These are phyloP conservation scores for Vitis hybrid DNA, from an alignment of 177 flowering plant species.

Conservation along the genomic window DNA sequence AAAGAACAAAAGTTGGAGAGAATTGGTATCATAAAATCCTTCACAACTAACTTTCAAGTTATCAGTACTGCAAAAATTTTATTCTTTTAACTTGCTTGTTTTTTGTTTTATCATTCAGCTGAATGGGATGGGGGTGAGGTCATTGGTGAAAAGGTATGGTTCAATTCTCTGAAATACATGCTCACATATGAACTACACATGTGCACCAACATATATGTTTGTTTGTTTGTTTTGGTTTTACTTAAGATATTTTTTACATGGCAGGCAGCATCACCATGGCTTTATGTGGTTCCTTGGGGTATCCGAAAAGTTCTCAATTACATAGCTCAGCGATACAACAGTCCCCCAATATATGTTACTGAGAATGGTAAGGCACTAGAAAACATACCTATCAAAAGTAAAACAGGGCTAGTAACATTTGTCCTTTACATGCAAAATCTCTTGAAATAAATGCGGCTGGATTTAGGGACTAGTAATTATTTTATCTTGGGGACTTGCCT, in stretches of 20 bases:
- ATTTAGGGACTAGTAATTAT: too few species aligned
- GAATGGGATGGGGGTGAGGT: constrained; percentile 61
- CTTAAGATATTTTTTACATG: constrained; percentile 16
- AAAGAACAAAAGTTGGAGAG: constrained; percentile 59
- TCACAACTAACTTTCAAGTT: not conserved
- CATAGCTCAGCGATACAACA: constrained; percentile 56
- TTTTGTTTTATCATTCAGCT: constrained; percentile 32
- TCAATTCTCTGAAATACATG: constrained; percentile 17
- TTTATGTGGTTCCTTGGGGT: constrained; percentile 96
- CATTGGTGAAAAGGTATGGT: constrained; percentile 73
- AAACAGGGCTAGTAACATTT: too few species aligned
- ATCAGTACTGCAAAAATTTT: not conserved
- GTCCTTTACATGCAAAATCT: too few species aligned
- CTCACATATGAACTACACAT: constrained; percentile 5
- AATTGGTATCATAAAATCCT: constrained; percentile 41
- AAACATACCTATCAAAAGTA: too few species aligned
- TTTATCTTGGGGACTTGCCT: too few species aligned
- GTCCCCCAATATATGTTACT: constrained; percentile 53
- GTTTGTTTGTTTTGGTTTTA: not conserved
- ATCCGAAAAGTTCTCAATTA: constrained; percentile 64
- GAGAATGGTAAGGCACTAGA: constrained; percentile 31
- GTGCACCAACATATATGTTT: not conserved
- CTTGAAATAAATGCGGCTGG: too few species aligned
- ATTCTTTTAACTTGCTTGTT: not conserved
- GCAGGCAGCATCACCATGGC: constrained; percentile 94